A percentile compares a stretch with the other conserved stretches of the same genome.
phyloP scores from a whole-genome alignment of 2,329 filamentous ascomycete species.

The Malbranchea cinnamomea region DNA sequence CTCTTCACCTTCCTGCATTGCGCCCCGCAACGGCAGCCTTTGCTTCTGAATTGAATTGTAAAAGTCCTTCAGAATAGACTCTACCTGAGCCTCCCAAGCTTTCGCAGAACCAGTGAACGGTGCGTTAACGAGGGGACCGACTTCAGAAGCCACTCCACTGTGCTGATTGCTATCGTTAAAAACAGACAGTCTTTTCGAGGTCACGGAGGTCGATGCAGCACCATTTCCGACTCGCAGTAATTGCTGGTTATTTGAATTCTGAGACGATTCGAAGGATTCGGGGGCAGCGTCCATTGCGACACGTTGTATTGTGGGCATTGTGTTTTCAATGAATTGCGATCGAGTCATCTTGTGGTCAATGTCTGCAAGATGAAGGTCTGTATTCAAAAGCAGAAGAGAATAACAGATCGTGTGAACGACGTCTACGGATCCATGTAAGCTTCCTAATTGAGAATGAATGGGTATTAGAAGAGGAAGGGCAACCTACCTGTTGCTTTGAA shows the following conservation, averaged over 20 bases:
- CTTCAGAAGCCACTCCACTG: too few species aligned
- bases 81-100: constrained; percentile 78
- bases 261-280: constrained; percentile 47
- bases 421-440: constrained; percentile 38
- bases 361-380: constrained; percentile 85
- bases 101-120: constrained; percentile 61
- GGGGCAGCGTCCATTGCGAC: constrained; percentile 59
- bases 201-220: background rate
- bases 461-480: constrained; percentile 1
- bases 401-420: constrained; percentile 96
- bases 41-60: constrained; percentile 81
- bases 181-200: constrained; percentile 11
- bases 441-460: background rate
- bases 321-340: constrained; percentile 90
- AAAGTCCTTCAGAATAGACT: constrained; percentile 80
- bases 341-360: constrained; percentile 95
- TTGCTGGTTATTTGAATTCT: too few species aligned
- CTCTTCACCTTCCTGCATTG: constrained; percentile 32
- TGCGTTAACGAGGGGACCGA: constrained; percentile 62
- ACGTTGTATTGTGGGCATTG: constrained; percentile 73
- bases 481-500: constrained; percentile 71
- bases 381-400: constrained; percentile 87
- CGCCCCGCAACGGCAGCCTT: constrained; percentile 72
- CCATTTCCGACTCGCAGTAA: constrained; percentile 6
- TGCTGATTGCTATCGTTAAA: too few species aligned